These are phyloP conservation scores for Lactarius psammicola DNA, from an alignment of 768 basidiomycete genomes.

Conservation along the genomic window DNA sequence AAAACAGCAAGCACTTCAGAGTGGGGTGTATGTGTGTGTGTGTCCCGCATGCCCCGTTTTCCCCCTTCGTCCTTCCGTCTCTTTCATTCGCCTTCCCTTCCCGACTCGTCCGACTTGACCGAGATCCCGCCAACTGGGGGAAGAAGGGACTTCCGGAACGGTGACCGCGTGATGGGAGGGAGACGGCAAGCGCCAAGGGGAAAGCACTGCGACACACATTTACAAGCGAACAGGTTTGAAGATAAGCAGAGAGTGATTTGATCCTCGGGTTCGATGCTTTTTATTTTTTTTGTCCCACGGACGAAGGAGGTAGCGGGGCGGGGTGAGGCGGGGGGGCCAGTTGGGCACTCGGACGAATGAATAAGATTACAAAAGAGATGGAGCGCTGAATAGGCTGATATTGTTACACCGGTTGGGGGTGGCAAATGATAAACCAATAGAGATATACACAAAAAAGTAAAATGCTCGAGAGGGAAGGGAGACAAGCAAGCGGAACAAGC, in stretches of 20 bases:
- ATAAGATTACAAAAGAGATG: neutral
- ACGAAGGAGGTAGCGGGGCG: neutral
- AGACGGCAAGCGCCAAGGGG: neutral
- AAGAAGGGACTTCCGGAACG: neutral
- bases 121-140: neutral
- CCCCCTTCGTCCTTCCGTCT: neutral
- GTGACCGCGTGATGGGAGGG: neutral
- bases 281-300: neutral
- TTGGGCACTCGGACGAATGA: neutral
- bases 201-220: neutral
- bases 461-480: conserved; percentile 5
- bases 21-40: neutral
- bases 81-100: neutral
- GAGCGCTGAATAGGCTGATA: conserved; percentile 24
- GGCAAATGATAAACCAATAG: conserved; percentile 23
- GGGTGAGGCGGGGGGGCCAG: neutral
- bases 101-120: neutral
- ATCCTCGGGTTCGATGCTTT: neutral
- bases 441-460: conserved; percentile 21
- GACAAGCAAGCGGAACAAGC: neutral
- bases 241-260: neutral
- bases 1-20: neutral
- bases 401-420: conserved; percentile 24
- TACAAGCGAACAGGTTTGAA: neutral
- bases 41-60: neutral